Conservation (phyloP, 2,329 filamentous ascomycete genomes). For the Microdochium paspali region DNA sequence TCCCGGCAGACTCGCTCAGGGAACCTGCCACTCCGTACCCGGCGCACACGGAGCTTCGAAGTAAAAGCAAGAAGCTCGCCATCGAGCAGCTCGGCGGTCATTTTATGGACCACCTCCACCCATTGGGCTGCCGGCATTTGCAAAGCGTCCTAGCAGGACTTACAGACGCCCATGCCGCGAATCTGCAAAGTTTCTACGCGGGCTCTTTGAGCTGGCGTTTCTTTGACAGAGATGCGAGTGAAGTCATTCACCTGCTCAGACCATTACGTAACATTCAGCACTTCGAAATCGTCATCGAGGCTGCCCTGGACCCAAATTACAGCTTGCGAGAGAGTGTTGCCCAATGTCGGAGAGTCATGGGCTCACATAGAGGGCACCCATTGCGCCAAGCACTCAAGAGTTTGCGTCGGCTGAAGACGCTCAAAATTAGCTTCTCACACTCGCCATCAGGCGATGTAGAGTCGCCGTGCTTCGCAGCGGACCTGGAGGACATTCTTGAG, state of each 20-base stretch:
- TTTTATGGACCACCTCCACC: background rate
- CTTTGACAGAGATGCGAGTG: background rate
- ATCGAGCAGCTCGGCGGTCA: slow-evolving; percentile 4
- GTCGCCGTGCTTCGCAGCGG: background rate
- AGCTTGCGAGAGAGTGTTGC: background rate
- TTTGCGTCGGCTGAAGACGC: background rate
- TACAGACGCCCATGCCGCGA: background rate
- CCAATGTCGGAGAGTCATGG: background rate
- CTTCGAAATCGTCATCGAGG: background rate
- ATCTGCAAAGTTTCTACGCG: background rate
- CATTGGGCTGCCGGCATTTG: background rate
- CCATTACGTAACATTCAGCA: background rate
- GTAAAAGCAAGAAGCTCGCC: slow-evolving; percentile 4
- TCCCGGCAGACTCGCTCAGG: background rate
- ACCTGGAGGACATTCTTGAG: background rate
- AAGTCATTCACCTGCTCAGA: background rate
- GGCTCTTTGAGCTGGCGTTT: background rate
- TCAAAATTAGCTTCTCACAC: background rate
- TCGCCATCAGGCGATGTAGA: background rate
- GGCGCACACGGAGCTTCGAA: background rate
- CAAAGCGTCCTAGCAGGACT: background rate
- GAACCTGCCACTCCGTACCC: background rate
- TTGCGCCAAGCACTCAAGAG: background rate
- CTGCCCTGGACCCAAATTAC: background rate
- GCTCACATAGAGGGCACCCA: background rate